These are phyloP conservation scores for Stachybotrys chlorohalonatus DNA, from an alignment of 2,329 filamentous ascomycete genomes.

Conservation along the genomic window DNA sequence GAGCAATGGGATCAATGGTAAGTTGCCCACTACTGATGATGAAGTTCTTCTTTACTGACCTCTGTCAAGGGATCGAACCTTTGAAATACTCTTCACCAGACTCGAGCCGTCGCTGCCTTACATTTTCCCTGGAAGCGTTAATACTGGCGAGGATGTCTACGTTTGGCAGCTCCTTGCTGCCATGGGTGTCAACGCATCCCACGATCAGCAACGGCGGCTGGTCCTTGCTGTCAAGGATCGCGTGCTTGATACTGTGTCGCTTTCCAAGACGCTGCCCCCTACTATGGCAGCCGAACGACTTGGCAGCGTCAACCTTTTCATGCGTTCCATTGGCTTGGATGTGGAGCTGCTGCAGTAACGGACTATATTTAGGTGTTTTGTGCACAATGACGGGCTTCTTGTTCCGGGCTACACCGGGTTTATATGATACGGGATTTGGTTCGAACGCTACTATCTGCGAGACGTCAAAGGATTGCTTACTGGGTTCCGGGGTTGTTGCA, in stretches of 20 bases:
- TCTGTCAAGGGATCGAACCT: slow-evolving; percentile 57
- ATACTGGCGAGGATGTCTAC: slow-evolving; percentile 85
- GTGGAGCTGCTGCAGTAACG: slow-evolving; percentile 58
- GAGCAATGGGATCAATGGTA: slow-evolving; percentile 75
- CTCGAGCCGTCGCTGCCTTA: slow-evolving; percentile 75
- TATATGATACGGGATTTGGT: background rate
- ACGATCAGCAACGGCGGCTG: slow-evolving; percentile 89
- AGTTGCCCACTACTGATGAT: slow-evolving; percentile 13
- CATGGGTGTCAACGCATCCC: slow-evolving; percentile 85
- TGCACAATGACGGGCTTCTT: background rate
- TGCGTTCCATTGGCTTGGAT: slow-evolving; percentile 97
- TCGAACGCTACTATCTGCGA: background rate
- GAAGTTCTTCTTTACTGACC: slow-evolving; percentile 18
- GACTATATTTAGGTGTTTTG: background rate
- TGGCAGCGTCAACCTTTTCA: slow-evolving; percentile 93
- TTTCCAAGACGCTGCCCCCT: slow-evolving; percentile 80
- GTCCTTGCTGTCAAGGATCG: slow-evolving; percentile 96
- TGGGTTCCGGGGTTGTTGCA: background rate
- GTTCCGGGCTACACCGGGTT: background rate
- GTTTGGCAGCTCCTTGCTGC: slow-evolving; percentile 97
- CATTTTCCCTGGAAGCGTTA: slow-evolving; percentile 88
- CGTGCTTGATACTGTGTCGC: slow-evolving; percentile 86
- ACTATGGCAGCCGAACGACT: slow-evolving; percentile 78
- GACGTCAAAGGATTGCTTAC: background rate
- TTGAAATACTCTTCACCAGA: slow-evolving; percentile 78